phyloP scores from a whole-genome alignment of 169 alveolate genomes.

The Eimeria zaria region DNA sequence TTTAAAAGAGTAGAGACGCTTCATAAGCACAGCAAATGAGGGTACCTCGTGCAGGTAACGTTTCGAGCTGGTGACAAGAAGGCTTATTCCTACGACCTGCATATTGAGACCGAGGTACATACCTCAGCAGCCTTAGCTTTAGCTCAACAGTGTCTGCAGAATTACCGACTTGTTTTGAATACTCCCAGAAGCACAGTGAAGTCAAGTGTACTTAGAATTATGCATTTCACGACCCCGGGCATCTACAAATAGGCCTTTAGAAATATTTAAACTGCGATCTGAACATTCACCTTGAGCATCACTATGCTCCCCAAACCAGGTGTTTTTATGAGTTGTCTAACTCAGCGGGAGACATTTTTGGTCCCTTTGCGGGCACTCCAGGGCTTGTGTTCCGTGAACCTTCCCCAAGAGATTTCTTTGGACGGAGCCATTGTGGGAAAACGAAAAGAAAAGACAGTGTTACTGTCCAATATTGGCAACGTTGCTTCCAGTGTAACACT shows the following conservation, averaged over 20 bases:
- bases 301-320: not conserved
- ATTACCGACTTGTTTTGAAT: not conserved
- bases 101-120: conserved; percentile 55
- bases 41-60: conserved; percentile 41
- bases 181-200: not conserved
- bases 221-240: not conserved
- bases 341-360: conserved; percentile 80
- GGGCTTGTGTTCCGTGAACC: conserved; percentile 73
- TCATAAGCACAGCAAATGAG: not conserved
- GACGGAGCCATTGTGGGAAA: conserved; percentile 68
- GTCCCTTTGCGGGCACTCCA: conserved; percentile 82
- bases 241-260: not conserved
- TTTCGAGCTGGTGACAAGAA: conserved; percentile 57
- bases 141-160: not conserved
- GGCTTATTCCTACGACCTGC: conserved; percentile 52
- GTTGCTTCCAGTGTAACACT: conserved; percentile 32
- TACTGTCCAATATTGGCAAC: conserved; percentile 71
- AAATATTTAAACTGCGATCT: not conserved
- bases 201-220: not conserved
- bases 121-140: not conserved
- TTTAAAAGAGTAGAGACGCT: not conserved
- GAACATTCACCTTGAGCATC: not conserved
- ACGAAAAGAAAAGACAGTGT: conserved; percentile 53
- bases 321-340: not conserved
- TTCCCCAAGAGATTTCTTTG: conserved; percentile 51